Conservation (phyloP, 108 stramenopile genomes). For the Nitzschia sp. region DNA sequence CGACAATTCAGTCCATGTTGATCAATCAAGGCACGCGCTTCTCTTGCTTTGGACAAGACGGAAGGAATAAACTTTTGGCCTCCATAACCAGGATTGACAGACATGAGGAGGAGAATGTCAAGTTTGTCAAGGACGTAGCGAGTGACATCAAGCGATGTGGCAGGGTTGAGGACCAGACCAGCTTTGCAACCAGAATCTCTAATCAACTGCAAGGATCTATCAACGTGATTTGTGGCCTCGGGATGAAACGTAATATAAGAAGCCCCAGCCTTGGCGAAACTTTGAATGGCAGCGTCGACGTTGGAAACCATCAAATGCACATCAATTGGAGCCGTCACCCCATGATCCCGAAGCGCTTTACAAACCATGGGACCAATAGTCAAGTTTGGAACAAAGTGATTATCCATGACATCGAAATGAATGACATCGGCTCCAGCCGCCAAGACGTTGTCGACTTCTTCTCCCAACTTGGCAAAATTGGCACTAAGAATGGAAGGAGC, state of each 20-base stretch:
- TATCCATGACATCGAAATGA: constrained; percentile 99
- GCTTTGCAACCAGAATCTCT: constrained; percentile 94
- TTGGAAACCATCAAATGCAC: constrained; percentile 98
- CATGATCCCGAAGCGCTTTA: constrained; percentile 97
- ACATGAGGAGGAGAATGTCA: constrained; percentile 98
- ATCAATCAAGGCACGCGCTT: constrained; percentile 95
- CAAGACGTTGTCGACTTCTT: constrained; percentile 96
- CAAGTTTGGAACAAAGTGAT: constrained; percentile 98
- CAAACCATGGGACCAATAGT: constrained; percentile 99
- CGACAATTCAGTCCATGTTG: constrained; percentile 94
- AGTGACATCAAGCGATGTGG: constrained; percentile 84
- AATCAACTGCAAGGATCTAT: constrained; percentile 95
- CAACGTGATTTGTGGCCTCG: constrained; percentile 94
- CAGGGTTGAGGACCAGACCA: constrained; percentile 98
- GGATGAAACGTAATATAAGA: constrained; percentile 99
- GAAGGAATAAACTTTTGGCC: constrained; percentile 96
- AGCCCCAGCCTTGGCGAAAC: constrained; percentile 96
- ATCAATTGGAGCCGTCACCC: constrained; percentile 97
- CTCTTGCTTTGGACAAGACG: constrained; percentile 88
- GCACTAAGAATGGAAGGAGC: constrained; percentile 99
- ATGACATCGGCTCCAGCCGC: constrained; percentile 97
- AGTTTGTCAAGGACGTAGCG: constrained; percentile 96
- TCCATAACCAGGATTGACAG: constrained; percentile 97
- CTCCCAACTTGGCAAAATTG: constrained; percentile 94
- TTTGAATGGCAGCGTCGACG: constrained; percentile 89